phyloP scores from a whole-genome alignment of 2,329 filamentous ascomycete genomes.

The Malbranchea cinnamomea region DNA sequence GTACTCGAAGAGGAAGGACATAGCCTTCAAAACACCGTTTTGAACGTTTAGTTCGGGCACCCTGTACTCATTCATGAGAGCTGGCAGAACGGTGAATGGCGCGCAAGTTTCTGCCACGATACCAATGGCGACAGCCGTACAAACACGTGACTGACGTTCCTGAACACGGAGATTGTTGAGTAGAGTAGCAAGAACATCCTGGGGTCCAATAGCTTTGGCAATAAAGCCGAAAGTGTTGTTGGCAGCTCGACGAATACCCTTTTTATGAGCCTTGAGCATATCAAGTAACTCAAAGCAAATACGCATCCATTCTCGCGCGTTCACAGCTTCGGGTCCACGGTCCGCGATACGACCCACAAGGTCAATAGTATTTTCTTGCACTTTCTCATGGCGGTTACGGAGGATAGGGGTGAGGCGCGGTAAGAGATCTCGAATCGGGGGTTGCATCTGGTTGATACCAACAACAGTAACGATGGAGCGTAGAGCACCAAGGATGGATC shows the following conservation, averaged over 20 bases:
- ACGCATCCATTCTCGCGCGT: slow-evolving; percentile 97
- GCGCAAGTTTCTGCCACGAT: slow-evolving; percentile 98
- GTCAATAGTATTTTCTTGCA: slow-evolving; percentile 98
- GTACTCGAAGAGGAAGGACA: slow-evolving; percentile 97
- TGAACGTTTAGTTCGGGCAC: slow-evolving; percentile 97
- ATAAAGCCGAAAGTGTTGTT: slow-evolving; percentile 99
- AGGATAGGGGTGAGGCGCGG: slow-evolving; percentile 95
- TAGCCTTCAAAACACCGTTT: slow-evolving; percentile 91
- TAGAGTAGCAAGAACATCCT: slow-evolving; percentile 88
- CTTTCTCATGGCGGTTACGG: slow-evolving; percentile 95
- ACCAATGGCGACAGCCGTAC: slow-evolving; percentile 94
- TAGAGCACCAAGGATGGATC: slow-evolving; percentile 86
- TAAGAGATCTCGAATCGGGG: slow-evolving; percentile 88
- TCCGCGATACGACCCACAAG: slow-evolving; percentile 95
- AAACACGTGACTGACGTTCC: slow-evolving; percentile 94
- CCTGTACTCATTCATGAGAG: slow-evolving; percentile 97
- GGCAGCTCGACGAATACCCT: slow-evolving; percentile 91
- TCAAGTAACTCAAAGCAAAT: slow-evolving; percentile 98
- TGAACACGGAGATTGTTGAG: slow-evolving; percentile 95
- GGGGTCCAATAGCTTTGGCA: slow-evolving; percentile 94
- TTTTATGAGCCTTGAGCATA: slow-evolving; percentile 99
- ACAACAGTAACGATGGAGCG: slow-evolving; percentile 96
- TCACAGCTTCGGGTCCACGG: slow-evolving; percentile 88
- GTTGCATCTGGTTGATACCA: slow-evolving; percentile 95
- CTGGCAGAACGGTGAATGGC: slow-evolving; percentile 95